phyloP scores from a whole-genome alignment of 2,329 filamentous ascomycete species.

The Zopfia rhizophila region DNA sequence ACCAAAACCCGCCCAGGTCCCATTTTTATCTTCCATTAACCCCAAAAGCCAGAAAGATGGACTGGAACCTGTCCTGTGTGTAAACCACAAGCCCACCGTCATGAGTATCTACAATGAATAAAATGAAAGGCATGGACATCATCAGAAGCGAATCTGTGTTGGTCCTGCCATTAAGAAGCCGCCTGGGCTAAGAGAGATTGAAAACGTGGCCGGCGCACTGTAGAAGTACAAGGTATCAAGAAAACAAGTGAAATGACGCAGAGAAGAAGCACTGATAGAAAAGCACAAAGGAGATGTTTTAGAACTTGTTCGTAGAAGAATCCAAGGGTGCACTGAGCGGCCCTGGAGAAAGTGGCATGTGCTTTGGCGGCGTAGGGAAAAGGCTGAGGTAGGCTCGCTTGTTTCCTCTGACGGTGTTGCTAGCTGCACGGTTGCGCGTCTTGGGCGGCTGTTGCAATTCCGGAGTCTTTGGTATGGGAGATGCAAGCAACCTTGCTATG shows the following conservation, averaged over 20 bases:
- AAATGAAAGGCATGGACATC: conserved; percentile 20
- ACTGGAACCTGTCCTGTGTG: too few species aligned
- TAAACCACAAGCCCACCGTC: conserved; percentile 15
- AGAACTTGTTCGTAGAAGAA: too few species aligned
- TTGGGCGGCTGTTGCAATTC: conserved; percentile 22
- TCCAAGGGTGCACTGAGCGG: background rate
- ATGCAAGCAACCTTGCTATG: conserved; percentile 41
- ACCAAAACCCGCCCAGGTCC: conserved; percentile 1
- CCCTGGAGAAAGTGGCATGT: conserved; percentile 21
- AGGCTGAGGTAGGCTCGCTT: conserved; percentile 41
- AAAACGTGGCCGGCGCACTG: background rate
- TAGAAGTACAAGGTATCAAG: conserved; percentile 20
- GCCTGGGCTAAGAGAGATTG: conserved; percentile 12
- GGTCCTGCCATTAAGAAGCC: conserved; percentile 12
- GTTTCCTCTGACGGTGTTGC: conserved; percentile 27
- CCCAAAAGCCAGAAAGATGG: too few species aligned
- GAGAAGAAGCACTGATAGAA: background rate
- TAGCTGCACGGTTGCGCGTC: conserved; percentile 38
- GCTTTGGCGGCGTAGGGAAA: conserved; percentile 45
- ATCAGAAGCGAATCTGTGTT: conserved; percentile 19
- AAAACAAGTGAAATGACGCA: background rate
- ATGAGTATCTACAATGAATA: conserved; percentile 28
- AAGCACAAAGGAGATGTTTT: too few species aligned
- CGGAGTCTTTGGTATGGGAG: conserved; percentile 8
- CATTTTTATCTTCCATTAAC: conserved; percentile 16